A percentile compares a stretch with the other conserved stretches of the same genome.
These are phyloP conservation scores for Pythium volutum DNA, from an alignment of 352 stramenopile species.

Conservation along the genomic window DNA sequence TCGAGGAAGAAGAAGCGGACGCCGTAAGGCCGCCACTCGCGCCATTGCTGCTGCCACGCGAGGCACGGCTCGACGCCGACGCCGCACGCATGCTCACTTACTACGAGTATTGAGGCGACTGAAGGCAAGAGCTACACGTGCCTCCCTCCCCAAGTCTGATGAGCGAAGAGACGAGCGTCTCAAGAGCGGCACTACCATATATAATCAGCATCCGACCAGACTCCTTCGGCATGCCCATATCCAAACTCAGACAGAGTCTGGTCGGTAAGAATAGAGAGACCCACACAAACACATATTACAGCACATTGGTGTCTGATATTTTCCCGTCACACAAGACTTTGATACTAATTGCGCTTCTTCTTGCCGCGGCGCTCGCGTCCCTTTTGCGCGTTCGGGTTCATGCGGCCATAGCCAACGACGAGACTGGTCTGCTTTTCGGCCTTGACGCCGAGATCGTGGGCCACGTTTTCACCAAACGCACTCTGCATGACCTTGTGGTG, in stretches of 20 bases:
- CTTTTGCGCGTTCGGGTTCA: slow-evolving; percentile 96
- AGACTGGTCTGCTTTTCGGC: slow-evolving; percentile 89
- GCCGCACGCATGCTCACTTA: slow-evolving; percentile 22
- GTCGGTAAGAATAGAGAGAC: not conserved
- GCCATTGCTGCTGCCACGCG: slow-evolving; percentile 5
- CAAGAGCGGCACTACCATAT: not conserved
- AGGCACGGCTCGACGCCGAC: slow-evolving; percentile 27
- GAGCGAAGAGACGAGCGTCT: not conserved
- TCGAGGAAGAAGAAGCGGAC: not conserved
- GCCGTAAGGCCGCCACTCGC: not conserved
- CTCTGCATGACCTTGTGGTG: slow-evolving; percentile 89
- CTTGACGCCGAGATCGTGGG: slow-evolving; percentile 91
- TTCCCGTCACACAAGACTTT: too few species aligned
- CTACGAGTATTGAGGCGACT: not conserved
- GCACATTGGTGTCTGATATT: too few species aligned
- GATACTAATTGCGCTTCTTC: slow-evolving; percentile 92
- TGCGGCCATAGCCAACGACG: slow-evolving; percentile 92
- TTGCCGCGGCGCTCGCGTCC: slow-evolving; percentile 95
- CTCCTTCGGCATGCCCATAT: not conserved
- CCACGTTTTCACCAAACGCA: slow-evolving; percentile 95
- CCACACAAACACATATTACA: too few species aligned
- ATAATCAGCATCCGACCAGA: slow-evolving; percentile 4
- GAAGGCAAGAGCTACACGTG: not conserved
- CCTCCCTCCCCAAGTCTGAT: too few species aligned
- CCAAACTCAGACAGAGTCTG: too few species aligned